These are phyloP conservation scores for Reticulascus tulasneorum DNA, from an alignment of 2,329 filamentous ascomycete genomes.

Conservation along the genomic window DNA sequence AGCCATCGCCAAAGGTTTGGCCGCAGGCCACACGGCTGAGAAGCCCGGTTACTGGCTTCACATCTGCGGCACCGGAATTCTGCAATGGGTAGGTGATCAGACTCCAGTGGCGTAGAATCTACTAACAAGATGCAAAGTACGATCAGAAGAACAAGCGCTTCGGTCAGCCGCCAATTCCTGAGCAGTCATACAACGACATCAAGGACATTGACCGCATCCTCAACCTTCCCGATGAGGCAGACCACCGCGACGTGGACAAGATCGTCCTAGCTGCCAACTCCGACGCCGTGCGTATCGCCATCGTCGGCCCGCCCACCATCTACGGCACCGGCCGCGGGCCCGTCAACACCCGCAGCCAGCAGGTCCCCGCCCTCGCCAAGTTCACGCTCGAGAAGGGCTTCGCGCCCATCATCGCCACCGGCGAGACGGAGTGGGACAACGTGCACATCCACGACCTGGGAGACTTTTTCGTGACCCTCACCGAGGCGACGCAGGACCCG, in stretches of 20 bases:
- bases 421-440: constrained; percentile 46
- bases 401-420: constrained; percentile 38
- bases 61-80: constrained; percentile 44
- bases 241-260: constrained; percentile 66
- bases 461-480: constrained; percentile 37
- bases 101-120: constrained; percentile 8
- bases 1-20: constrained; percentile 43
- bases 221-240: constrained; percentile 50
- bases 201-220: constrained; percentile 52
- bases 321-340: constrained; percentile 48
- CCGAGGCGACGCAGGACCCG: constrained; percentile 50
- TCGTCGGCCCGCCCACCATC: constrained; percentile 47
- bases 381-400: constrained; percentile 38
- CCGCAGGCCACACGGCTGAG: constrained; percentile 35
- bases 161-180: constrained; percentile 38
- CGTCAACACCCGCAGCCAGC: constrained; percentile 44
- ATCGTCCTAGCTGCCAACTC: constrained; percentile 48
- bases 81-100: constrained; percentile 28
- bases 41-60: constrained; percentile 48
- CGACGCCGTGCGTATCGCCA: constrained; percentile 34
- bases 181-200: constrained; percentile 54
- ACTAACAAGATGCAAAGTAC: constrained; percentile 22
- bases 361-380: constrained; percentile 40
- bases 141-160: constrained; percentile 36
- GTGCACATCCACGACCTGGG: constrained; percentile 49